phyloP scores from a whole-genome alignment of 2,329 filamentous ascomycete species.

The Diplodia seriata region DNA sequence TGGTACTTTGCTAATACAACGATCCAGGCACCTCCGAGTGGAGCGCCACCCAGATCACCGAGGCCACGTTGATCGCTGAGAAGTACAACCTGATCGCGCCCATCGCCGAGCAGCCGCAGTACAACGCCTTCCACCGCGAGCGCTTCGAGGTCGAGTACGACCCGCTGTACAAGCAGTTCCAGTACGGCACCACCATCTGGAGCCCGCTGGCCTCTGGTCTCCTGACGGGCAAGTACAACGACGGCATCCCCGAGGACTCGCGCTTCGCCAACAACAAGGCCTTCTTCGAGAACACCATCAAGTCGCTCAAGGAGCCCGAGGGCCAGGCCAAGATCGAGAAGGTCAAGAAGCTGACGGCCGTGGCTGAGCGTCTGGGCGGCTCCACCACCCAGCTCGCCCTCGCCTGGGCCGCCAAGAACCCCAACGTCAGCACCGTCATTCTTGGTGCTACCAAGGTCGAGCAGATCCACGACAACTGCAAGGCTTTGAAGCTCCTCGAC shows the following conservation, averaged over 20 bases:
- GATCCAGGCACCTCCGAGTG: constrained; percentile 61
- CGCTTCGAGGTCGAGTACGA: constrained; percentile 68
- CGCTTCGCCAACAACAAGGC: constrained; percentile 66
- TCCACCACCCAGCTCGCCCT: constrained; percentile 61
- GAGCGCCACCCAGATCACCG: constrained; percentile 64
- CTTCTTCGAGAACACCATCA: constrained; percentile 64
- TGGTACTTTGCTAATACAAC: background rate
- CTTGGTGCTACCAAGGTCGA: constrained; percentile 60
- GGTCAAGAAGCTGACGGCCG: constrained; percentile 61
- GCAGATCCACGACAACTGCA: constrained; percentile 59
- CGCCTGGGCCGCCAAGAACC: constrained; percentile 66
- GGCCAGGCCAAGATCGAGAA: constrained; percentile 63
- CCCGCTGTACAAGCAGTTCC: constrained; percentile 63
- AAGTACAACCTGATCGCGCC: constrained; percentile 68
- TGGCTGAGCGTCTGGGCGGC: constrained; percentile 58
- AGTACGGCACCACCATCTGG: constrained; percentile 65
- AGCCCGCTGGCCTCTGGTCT: constrained; percentile 63
- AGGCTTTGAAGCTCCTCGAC: constrained; percentile 52
- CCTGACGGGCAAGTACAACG: constrained; percentile 69
- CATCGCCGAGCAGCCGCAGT: constrained; percentile 63
- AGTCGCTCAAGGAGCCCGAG: constrained; percentile 57
- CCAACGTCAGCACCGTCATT: constrained; percentile 64
- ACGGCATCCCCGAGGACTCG: constrained; percentile 66
- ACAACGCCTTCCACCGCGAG: constrained; percentile 68
- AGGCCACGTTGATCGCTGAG: constrained; percentile 66